Conservation (phyloP, 2,329 filamentous ascomycete genomes). For the Rhynchosporium secalis region DNA sequence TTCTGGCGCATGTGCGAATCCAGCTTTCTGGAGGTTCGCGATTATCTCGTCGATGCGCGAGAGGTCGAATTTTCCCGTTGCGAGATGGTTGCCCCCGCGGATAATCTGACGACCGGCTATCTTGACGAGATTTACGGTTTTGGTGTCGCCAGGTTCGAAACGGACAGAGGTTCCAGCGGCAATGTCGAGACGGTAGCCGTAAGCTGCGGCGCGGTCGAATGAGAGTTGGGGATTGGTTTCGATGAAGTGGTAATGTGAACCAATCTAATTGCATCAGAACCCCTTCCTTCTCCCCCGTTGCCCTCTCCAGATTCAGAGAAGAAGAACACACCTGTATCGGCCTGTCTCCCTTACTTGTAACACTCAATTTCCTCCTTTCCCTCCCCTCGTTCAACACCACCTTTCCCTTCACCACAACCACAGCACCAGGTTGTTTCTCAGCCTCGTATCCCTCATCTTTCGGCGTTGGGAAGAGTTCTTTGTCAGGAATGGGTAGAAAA, state of each 20-base stretch:
- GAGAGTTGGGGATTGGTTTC: constrained; percentile 89
- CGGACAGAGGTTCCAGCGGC: constrained; percentile 87
- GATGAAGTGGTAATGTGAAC: constrained; percentile 94
- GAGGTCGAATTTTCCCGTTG: constrained; percentile 68
- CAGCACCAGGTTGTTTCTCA: constrained; percentile 73
- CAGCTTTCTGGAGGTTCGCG: constrained; percentile 64
- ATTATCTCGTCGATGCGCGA: constrained; percentile 66
- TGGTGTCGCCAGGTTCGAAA: constrained; percentile 91
- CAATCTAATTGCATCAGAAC: constrained; percentile 50
- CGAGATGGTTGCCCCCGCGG: constrained; percentile 79
- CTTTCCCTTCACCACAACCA: constrained; percentile 65
- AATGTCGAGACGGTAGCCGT: constrained; percentile 86
- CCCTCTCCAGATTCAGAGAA: background rate
- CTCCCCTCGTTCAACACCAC: constrained; percentile 74
- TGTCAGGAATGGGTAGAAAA: constrained; percentile 77
- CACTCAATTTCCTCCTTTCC: constrained; percentile 69
- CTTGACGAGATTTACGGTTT: constrained; percentile 86
- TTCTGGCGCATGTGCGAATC: constrained; percentile 76
- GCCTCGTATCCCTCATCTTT: constrained; percentile 65
- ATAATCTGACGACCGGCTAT: constrained; percentile 82
- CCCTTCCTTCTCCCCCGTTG: background rate
- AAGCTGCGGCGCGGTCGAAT: constrained; percentile 81
- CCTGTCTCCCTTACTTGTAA: constrained; percentile 84
- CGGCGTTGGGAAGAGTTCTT: constrained; percentile 65
- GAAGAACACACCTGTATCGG: constrained; percentile 71